Conservation (phyloP, 768 basidiomycete species). For the Tylopilus felleus region DNA sequence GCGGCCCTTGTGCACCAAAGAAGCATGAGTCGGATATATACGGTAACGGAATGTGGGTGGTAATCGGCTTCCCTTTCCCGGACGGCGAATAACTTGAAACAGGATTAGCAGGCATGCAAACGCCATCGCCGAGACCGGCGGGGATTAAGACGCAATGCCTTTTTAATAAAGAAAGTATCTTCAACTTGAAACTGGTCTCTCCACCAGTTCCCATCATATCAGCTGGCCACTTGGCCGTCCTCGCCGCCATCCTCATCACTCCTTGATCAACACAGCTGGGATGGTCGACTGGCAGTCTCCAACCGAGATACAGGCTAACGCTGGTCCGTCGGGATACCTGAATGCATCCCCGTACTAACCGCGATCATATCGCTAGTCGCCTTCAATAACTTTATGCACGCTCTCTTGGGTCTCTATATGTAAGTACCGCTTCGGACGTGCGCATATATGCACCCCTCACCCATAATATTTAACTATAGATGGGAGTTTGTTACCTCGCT, state of each 20-base stretch:
- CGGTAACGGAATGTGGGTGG: constrained; percentile 8
- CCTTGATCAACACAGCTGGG: constrained; percentile 3
- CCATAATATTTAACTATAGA: constrained; percentile 31
- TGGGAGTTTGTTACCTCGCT: constrained; percentile 68
- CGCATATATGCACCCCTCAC: constrained; percentile 9
- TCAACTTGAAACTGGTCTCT: not conserved
- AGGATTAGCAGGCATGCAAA: constrained; percentile 15
- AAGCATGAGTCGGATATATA: constrained; percentile 17
- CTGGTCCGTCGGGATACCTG: constrained; percentile 31
- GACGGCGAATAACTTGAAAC: not conserved
- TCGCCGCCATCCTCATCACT: not conserved
- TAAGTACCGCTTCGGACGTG: constrained; percentile 26
- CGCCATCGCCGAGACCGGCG: constrained; percentile 17
- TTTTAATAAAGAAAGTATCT: constrained; percentile 7
- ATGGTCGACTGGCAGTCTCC: constrained; percentile 62
- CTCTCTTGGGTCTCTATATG: constrained; percentile 59
- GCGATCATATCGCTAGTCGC: constrained; percentile 14
- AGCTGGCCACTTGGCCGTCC: not conserved
- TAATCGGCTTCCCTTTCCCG: constrained; percentile 5
- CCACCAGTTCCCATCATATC: not conserved
- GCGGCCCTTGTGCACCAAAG: constrained; percentile 6
- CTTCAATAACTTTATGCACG: constrained; percentile 56
- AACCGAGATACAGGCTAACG: constrained; percentile 46
- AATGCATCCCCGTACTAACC: constrained; percentile 5
- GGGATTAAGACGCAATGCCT: not conserved